Percentiles rank a stretch among this genome's conserved stretches.
Evolutionary conservation across 129 eudicot genomes (phyloP).

Genomic region (Ambrosia artemisiifolia): DNA sequence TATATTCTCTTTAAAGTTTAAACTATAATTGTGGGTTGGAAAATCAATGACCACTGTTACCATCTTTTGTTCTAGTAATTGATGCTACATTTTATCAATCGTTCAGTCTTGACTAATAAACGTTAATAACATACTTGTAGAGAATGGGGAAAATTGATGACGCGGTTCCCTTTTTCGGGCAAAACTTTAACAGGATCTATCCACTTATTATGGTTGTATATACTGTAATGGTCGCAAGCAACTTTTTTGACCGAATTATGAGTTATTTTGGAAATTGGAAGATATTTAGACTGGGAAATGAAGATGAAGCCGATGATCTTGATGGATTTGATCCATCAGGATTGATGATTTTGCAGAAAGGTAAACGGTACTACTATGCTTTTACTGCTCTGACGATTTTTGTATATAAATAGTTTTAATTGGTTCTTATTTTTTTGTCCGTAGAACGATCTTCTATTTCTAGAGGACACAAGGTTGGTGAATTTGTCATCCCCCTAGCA

Average conservation of each 20-base stretch:
- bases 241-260: conserved; percentile 54
- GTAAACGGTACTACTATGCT: conserved; percentile 15
- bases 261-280: conserved; percentile 71
- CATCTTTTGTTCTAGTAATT: too few relatives aligned
- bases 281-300: conserved; percentile 47
- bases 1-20: too few relatives aligned
- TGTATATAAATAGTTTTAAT: neutral
- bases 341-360: conserved; percentile 59
- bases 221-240: conserved; percentile 63
- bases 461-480: conserved; percentile 89
- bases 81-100: too few relatives aligned
- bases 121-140: conserved; percentile 37
- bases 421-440: neutral
- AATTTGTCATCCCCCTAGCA: conserved; percentile 86
- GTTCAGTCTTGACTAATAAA: neutral
- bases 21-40: too few relatives aligned
- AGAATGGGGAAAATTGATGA: conserved; percentile 86
- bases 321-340: conserved; percentile 81
- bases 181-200: conserved; percentile 64
- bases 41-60: too few relatives aligned
- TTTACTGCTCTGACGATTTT: neutral
- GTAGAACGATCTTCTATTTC: conserved; percentile 78
- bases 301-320: conserved; percentile 58
- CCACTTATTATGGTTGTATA: conserved; percentile 81
- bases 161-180: conserved; percentile 83